Evolutionary conservation across 2,329 filamentous ascomycete genomes (phyloP).

Genomic region (Aspergillus sp.): DNA sequence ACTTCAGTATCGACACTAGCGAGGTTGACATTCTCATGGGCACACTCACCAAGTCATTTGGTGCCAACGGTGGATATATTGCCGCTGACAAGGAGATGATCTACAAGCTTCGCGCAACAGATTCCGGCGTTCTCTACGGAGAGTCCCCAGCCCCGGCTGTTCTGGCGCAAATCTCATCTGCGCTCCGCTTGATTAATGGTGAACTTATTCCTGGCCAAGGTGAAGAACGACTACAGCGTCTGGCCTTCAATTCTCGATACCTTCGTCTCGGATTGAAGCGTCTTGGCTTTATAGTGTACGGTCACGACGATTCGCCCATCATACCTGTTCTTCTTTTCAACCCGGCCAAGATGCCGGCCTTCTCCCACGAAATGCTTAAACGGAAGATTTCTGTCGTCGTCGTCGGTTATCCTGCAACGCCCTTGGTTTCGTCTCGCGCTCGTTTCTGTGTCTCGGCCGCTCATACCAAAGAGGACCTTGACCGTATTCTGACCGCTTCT

Average conservation of each 20-base stretch:
- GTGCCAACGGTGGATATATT: conserved; percentile 94
- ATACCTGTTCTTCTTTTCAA: conserved; percentile 93
- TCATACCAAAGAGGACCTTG: conserved; percentile 97
- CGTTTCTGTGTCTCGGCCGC: conserved; percentile 94
- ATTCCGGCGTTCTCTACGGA: conserved; percentile 80
- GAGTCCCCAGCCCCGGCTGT: conserved; percentile 86
- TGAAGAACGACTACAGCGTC: conserved; percentile 88
- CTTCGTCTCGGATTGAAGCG: conserved; percentile 96
- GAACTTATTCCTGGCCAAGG: conserved; percentile 86
- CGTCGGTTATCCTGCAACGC: conserved; percentile 94
- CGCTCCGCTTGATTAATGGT: conserved; percentile 82
- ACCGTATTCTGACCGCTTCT: conserved; percentile 81
- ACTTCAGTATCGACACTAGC: conserved; percentile 82
- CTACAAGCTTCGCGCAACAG: conserved; percentile 81
- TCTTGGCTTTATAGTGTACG: conserved; percentile 92
- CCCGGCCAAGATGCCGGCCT: conserved; percentile 97
- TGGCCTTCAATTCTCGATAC: conserved; percentile 97
- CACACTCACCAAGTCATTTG: conserved; percentile 96
- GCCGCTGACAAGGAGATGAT: conserved; percentile 86
- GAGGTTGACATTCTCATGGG: conserved; percentile 97
- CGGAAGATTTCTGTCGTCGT: conserved; percentile 97
- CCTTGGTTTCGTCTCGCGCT: conserved; percentile 87
- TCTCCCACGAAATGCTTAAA: conserved; percentile 97
- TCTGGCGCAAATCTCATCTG: conserved; percentile 82
- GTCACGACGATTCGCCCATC: conserved; percentile 96